Percentiles rank a stretch among this genome's conserved stretches.
phyloP scores from a whole-genome alignment of 495 filamentous ascomycete genomes.

The Evernia prunastri region DNA sequence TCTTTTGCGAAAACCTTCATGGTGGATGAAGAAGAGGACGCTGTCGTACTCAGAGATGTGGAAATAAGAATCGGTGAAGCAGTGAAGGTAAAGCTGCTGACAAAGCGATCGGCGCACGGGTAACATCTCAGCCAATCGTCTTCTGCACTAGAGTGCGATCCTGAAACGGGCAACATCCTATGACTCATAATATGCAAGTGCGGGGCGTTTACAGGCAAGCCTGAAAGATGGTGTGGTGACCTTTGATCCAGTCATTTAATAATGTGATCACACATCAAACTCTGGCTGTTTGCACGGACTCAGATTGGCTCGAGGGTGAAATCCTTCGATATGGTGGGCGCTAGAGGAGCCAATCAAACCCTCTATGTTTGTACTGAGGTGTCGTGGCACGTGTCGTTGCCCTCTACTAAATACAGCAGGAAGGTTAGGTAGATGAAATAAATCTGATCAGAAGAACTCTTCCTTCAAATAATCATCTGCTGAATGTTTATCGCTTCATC shows the following conservation, averaged over 20 bases:
- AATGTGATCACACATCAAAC: constrained; percentile 8
- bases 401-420: not conserved
- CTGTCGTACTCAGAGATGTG: no score
- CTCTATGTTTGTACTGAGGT: not conserved
- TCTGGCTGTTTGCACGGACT: constrained; percentile 7
- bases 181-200: no score
- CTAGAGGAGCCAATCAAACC: constrained; percentile 3
- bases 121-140: no score
- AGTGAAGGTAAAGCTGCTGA: no score
- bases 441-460: not conserved
- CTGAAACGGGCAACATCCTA: no score
- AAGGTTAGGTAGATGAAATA: not conserved
- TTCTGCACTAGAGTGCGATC: no score
- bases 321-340: not conserved
- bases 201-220: no score
- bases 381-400: not conserved
- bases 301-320: not conserved
- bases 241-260: constrained; percentile 8
- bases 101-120: no score
- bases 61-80: no score
- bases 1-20: no score
- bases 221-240: no score
- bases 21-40: no score
- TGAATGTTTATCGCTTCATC: not conserved
- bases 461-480: constrained; percentile 5